Base-by-base conservation (phyloP, 1,139 yeast species). In the Candida pseudoviswanathii region DNA sequence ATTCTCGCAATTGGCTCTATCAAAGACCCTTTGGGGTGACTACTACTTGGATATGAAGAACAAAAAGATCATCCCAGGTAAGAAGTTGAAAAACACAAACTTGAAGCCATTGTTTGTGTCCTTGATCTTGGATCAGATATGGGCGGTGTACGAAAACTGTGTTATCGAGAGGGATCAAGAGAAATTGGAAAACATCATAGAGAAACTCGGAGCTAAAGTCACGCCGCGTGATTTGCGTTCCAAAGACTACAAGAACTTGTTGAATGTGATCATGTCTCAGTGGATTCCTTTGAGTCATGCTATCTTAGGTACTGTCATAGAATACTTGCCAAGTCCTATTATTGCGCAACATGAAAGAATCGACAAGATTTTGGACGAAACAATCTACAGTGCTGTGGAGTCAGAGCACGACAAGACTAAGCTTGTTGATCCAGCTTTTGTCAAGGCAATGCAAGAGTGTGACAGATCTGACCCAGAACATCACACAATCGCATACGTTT, bases 1-100 rank as follows among this genome's bases (percentile, higher is more conserved):
- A 0, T 87, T 94, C 58, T 88, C 90, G 54, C 84, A 91, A 53
- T 81, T 82, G 32, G 90, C 84, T 50, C 76, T 95, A 43, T 84
- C 87, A 53, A 89, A 89, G 61, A 91, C 94, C n/a, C 73, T 95
- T 3, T 95, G 99, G 99, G 99, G 99, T 30, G 97, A 94, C 62
- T 94, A 72, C 64, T 90, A 83, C 63, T 76, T 90, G 60, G 99
- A 94, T 63, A 87, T 96, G 66, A 94, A 92, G 66, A 85, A 92
- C 22, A 94, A 92, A 61, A 87, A 86, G 61, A 88, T 95, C 39
- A 68, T 87, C 26, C 82, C 82, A 22, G 81, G 80, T 11, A 84
- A 81, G 55, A 75, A 77, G 46, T 62, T 79, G 36, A 80, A 76
- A 58, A 80, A 77, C 56, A 84, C 63, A 54, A 60, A 70, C 24